Evolutionary conservation across 2,329 filamentous ascomycete species (phyloP).

Genomic region (Penicillium occitanis): DNA sequence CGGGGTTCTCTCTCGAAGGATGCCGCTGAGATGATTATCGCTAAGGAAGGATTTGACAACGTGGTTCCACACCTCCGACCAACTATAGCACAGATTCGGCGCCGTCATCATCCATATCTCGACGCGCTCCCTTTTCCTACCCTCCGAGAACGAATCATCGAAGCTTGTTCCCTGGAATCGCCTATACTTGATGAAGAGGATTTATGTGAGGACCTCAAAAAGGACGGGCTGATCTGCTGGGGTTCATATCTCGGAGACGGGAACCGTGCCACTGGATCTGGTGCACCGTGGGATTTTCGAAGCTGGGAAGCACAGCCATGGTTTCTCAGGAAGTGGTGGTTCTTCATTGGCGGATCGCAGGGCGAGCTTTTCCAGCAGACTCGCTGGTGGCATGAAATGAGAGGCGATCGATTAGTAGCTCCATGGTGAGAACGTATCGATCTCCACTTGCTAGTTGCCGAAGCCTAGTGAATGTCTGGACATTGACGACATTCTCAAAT

Average conservation of each 20-base stretch:
- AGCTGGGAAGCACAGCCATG: constrained; percentile 46
- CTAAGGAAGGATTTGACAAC: neutral
- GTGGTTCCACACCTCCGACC: constrained; percentile 8
- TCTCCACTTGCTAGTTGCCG: neutral
- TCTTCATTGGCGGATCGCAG: constrained; percentile 28
- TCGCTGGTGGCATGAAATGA: constrained; percentile 17
- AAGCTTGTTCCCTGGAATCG: constrained; percentile 4
- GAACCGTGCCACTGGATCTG: constrained; percentile 29
- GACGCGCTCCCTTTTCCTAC: constrained; percentile 14
- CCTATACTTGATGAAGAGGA: constrained; percentile 12
- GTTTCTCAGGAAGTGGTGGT: constrained; percentile 43
- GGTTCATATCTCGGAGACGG: constrained; percentile 3
- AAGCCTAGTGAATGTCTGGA: neutral
- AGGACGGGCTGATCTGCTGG: constrained; percentile 17
- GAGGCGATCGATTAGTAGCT: constrained; percentile 15
- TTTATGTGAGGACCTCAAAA: constrained; percentile 12
- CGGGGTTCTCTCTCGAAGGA: neutral
- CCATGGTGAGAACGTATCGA: neutral
- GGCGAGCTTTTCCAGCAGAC: constrained; percentile 18
- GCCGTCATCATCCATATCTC: constrained; percentile 17
- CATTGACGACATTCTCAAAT: neutral
- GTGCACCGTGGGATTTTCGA: constrained; percentile 43
- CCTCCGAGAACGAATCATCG: constrained; percentile 14
- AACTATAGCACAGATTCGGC: constrained; percentile 8
- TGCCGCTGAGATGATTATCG: neutral